Conservation (phyloP, 1,284 basidiomycete species). For the Coniferiporia sulphurascens region DNA sequence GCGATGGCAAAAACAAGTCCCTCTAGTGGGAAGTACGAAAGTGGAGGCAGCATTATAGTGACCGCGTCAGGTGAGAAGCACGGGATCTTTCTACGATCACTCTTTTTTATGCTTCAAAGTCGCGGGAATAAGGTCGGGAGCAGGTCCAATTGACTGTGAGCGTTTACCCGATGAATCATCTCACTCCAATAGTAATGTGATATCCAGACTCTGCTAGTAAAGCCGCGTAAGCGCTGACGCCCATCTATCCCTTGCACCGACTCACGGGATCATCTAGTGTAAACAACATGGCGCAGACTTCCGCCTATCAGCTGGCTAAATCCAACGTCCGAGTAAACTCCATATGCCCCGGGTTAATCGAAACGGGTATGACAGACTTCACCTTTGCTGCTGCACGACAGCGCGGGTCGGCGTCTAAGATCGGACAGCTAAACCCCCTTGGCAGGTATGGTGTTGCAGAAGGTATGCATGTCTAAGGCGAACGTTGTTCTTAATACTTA, state of each 20-base stretch:
- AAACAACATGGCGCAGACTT: slow-evolving; percentile 81
- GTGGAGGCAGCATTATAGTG: slow-evolving; percentile 82
- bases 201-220: slow-evolving; percentile 81
- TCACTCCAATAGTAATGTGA: slow-evolving; percentile 17
- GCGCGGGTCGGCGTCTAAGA: slow-evolving; percentile 66
- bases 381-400: slow-evolving; percentile 76
- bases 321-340: slow-evolving; percentile 86
- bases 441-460: slow-evolving; percentile 75
- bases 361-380: slow-evolving; percentile 79
- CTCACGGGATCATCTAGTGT: slow-evolving; percentile 34
- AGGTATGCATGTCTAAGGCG: slow-evolving; percentile 40
- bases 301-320: slow-evolving; percentile 75
- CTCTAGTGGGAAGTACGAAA: slow-evolving; percentile 59
- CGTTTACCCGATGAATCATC: neutral
- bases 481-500: slow-evolving; percentile 14
- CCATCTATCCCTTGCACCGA: neutral
- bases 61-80: slow-evolving; percentile 72
- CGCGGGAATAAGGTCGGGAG: slow-evolving; percentile 83
- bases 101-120: slow-evolving; percentile 39
- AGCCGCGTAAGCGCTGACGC: slow-evolving; percentile 62
- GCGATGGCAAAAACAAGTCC: slow-evolving; percentile 72
- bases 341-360: slow-evolving; percentile 88
- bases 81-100: neutral
- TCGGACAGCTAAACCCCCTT: slow-evolving; percentile 85
- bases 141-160: slow-evolving; percentile 82